phyloP scores from a whole-genome alignment of 2,329 filamentous ascomycete species.

The Penicillium sp. region DNA sequence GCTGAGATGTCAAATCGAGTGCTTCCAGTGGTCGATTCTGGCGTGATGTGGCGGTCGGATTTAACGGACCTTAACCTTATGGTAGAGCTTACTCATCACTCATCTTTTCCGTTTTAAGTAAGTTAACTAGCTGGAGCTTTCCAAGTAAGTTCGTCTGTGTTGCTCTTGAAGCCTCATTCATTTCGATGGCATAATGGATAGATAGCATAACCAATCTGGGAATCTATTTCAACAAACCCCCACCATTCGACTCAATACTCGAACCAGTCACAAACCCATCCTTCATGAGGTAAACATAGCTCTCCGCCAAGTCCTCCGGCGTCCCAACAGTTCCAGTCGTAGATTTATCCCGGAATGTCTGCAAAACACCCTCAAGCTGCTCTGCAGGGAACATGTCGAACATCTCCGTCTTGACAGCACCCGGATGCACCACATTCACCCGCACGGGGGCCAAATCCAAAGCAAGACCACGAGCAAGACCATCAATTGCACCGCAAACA shows the following conservation, averaged over 20 bases:
- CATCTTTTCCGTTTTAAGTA: background rate
- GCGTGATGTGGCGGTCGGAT: constrained; percentile 2
- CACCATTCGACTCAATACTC: constrained; percentile 16
- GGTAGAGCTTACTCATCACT: constrained; percentile 6
- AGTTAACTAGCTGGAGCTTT: background rate
- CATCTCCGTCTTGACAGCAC: constrained; percentile 45
- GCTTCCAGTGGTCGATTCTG: background rate
- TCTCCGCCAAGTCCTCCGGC: constrained; percentile 46
- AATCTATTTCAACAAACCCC: constrained; percentile 4
- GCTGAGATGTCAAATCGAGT: background rate
- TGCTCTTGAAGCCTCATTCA: too few species aligned
- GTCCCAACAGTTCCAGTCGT: constrained; percentile 30
- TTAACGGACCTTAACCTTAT: constrained; percentile 3
- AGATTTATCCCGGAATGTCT: constrained; percentile 19
- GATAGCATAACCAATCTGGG: too few species aligned
- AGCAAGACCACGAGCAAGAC: constrained; percentile 40
- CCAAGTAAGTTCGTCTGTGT: too few species aligned
- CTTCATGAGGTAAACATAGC: constrained; percentile 49
- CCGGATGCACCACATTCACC: constrained; percentile 46
- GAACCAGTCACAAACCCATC: constrained; percentile 44
- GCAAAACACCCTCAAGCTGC: constrained; percentile 28
- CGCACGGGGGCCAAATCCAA: constrained; percentile 46
- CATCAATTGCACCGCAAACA: constrained; percentile 30
- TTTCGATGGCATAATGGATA: too few species aligned
- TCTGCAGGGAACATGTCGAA: constrained; percentile 27